Evolutionary conservation across 2,329 filamentous ascomycete species (phyloP), one percentile per base, ranked within the genome.

Genomic region (Pyrenophora seminiperda): DNA sequence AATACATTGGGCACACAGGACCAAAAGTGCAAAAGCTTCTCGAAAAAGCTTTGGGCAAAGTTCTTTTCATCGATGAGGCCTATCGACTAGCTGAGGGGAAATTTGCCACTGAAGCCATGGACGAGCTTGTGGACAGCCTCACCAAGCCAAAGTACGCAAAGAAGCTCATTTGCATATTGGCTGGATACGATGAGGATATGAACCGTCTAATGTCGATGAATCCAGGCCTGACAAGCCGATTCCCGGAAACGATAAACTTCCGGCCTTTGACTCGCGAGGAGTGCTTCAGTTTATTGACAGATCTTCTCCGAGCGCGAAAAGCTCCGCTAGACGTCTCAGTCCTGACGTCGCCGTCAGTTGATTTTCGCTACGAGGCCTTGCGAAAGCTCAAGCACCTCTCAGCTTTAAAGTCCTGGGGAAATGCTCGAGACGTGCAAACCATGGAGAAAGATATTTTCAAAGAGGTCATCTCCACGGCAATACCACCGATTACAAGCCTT

Each of bases 51-150:
- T 76, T 90, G 0, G 87, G 88, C 0, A 82, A 81, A 17, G 83
- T 91, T 0, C 76, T 91, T 0, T 86, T 91, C 53, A 81, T 91
- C 6, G 88, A 91, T 47, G 87, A 90, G 63, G 87, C 87, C 0
- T 90, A 90, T 56, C 79, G 86, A 0, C 78, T 90, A 1, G 77
- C 73, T 0, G 79, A 82, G 1, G 83, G 82, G 0, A 61, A 63
- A 0, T 90, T 83, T 57, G 84, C 82, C 0, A 79, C 81, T 36
- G 80, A 82, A 58, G 79, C 80, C 0, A 76, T 81, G 63, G 76
- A 81, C 32, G 78, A 82, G 59, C 57, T 82, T 2, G 79, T 81
- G 0, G 79, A 81, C 54, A 74, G 70, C 46, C 66, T 82, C n/a
- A 82, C 79, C 0, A 81, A 89, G 52, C 77, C 79, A 0, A 78